phyloP scores from a whole-genome alignment of 257 asterid species.

The Nicotiana paniculata region DNA sequence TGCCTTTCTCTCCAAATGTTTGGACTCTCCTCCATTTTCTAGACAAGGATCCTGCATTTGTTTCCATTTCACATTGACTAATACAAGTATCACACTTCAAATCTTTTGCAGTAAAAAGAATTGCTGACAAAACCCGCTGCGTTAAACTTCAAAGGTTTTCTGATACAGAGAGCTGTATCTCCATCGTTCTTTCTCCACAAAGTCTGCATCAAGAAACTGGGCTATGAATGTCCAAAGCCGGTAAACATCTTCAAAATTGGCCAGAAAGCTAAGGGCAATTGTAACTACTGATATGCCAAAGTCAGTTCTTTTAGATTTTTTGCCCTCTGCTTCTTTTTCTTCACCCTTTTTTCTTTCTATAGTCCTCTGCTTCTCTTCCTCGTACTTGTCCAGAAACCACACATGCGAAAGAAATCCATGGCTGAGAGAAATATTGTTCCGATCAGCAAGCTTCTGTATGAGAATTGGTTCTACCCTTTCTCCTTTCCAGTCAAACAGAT shows the following conservation, averaged over 20 bases:
- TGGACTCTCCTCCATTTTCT: neutral
- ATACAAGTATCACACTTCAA: neutral
- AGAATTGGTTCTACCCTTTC: conserved; percentile 73
- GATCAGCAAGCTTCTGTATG: conserved; percentile 84
- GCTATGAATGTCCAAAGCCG: conserved; percentile 80
- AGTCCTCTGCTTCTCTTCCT: conserved; percentile 34
- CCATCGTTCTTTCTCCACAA: conserved; percentile 94
- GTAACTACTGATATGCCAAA: conserved; percentile 52
- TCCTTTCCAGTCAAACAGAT: conserved; percentile 79
- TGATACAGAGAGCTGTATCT: conserved; percentile 82
- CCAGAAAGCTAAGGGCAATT: conserved; percentile 68
- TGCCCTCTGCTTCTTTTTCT: conserved; percentile 19
- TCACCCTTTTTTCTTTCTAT: conserved; percentile 26
- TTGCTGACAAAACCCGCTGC: neutral
- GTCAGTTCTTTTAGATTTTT: conserved; percentile 20
- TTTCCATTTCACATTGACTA: neutral
- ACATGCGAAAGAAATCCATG: conserved; percentile 49
- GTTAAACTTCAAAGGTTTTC: conserved; percentile 61
- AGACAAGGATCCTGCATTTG: neutral
- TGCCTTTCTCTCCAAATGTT: neutral
- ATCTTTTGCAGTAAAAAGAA: neutral
- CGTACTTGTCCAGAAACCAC: conserved; percentile 55
- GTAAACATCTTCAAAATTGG: conserved; percentile 71
- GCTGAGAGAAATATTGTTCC: conserved; percentile 63
- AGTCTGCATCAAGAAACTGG: conserved; percentile 85